phyloP scores from a whole-genome alignment of 2,329 filamentous ascomycete genomes.

The Claviceps pazoutovae region DNA sequence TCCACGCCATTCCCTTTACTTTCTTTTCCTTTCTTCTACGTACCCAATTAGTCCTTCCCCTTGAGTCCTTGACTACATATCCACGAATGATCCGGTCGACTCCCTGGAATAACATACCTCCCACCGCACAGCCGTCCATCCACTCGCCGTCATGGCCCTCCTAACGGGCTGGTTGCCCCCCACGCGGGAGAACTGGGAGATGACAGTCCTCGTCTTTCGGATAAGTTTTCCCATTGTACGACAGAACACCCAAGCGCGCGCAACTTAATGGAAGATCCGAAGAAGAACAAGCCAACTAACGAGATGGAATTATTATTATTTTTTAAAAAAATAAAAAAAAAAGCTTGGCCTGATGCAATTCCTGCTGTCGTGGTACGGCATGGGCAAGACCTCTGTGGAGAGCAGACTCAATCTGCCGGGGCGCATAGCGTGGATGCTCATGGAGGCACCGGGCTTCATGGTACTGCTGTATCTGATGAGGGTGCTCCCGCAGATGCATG shows the following conservation, averaged over 20 bases:
- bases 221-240: conserved; percentile 37
- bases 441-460: conserved; percentile 71
- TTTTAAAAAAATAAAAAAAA: not conserved
- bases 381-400: conserved; percentile 75
- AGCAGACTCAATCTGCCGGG: conserved; percentile 78
- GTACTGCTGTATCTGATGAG: conserved; percentile 68
- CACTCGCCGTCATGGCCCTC: conserved; percentile 21
- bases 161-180: conserved; percentile 43
- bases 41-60: no score
- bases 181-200: conserved; percentile 42
- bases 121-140: no score
- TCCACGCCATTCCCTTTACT: no score
- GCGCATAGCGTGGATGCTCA: conserved; percentile 71
- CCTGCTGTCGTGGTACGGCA: conserved; percentile 67
- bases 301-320: not conserved
- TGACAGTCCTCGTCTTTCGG: conserved; percentile 37
- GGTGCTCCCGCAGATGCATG: conserved; percentile 45
- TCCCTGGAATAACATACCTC: no score
- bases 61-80: no score
- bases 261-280: no score
- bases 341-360: conserved; percentile 65
- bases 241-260: not conserved
- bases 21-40: no score
- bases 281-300: no score
- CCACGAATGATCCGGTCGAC: no score